Evolutionary conservation across 2,329 filamentous ascomycete genomes (phyloP).

Genomic region (Massarina eburnea): DNA sequence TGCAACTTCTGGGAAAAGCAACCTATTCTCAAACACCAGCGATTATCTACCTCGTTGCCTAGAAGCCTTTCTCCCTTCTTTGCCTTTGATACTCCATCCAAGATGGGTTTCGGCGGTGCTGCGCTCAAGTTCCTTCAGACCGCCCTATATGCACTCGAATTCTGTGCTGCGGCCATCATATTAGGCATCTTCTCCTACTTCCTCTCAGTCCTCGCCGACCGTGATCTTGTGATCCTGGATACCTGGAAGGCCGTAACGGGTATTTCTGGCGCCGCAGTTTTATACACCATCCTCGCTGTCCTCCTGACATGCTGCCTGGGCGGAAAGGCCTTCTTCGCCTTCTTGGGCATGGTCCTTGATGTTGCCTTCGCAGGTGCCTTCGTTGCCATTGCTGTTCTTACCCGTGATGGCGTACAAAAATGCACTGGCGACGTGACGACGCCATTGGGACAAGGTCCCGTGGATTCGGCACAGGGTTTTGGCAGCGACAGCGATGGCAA

Average conservation of each 20-base stretch:
- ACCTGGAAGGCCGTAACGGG: slow-evolving; percentile 70
- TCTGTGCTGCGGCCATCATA: slow-evolving; percentile 71
- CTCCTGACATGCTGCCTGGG: slow-evolving; percentile 78
- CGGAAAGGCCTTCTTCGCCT: slow-evolving; percentile 71
- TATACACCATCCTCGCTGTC: slow-evolving; percentile 75
- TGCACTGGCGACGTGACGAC: slow-evolving; percentile 67
- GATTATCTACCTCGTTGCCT: slow-evolving; percentile 3
- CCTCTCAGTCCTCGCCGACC: slow-evolving; percentile 69
- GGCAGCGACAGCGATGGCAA: slow-evolving; percentile 45
- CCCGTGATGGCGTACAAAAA: slow-evolving; percentile 65
- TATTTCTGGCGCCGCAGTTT: slow-evolving; percentile 70
- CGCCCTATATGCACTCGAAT: slow-evolving; percentile 71
- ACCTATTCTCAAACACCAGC: not conserved
- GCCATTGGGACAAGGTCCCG: slow-evolving; percentile 69
- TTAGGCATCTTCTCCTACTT: slow-evolving; percentile 81
- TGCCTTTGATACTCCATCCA: slow-evolving; percentile 4
- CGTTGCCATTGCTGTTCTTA: slow-evolving; percentile 78
- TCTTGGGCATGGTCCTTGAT: slow-evolving; percentile 74
- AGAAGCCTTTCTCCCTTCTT: not conserved
- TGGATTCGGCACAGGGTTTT: slow-evolving; percentile 52
- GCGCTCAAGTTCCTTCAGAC: slow-evolving; percentile 71
- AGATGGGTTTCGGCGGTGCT: slow-evolving; percentile 62
- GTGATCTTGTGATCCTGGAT: slow-evolving; percentile 63
- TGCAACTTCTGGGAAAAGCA: not conserved
- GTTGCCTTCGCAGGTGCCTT: slow-evolving; percentile 74